phyloP scores from a whole-genome alignment of 805 yeast genomes.

The Candida ficus region DNA sequence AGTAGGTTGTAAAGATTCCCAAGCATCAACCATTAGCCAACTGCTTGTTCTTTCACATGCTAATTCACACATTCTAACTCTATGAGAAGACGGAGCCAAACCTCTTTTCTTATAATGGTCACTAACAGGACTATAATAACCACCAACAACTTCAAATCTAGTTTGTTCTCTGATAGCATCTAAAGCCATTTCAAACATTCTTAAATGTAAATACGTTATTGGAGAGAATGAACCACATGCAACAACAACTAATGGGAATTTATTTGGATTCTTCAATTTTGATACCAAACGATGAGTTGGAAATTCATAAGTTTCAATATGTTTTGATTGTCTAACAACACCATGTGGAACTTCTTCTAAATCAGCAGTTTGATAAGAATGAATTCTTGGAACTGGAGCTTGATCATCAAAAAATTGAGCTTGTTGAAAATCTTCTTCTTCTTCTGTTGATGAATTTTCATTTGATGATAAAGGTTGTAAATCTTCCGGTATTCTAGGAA shows the following conservation, averaged over 20 bases:
- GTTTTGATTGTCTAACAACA: constrained; percentile 78
- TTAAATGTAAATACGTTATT: constrained; percentile 84
- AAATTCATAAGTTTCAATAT: constrained; percentile 63
- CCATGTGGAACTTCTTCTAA: constrained; percentile 97
- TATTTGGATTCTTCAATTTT: constrained; percentile 62
- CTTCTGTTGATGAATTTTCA: constrained; percentile 33
- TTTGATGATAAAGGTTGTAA: constrained; percentile 48
- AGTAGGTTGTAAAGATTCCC: constrained; percentile 91
- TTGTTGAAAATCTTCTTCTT: constrained; percentile 16
- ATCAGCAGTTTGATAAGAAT: constrained; percentile 71
- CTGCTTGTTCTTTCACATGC: constrained; percentile 96
- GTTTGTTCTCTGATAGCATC: constrained; percentile 91
- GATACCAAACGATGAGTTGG: constrained; percentile 84
- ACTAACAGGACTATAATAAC: constrained; percentile 90
- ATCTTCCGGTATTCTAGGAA: constrained; percentile 55
- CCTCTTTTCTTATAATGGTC: constrained; percentile 94
- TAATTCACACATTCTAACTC: constrained; percentile 96
- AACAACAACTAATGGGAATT: constrained; percentile 87
- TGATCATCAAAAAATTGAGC: constrained; percentile 13
- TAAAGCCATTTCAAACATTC: constrained; percentile 99
- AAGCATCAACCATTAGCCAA: constrained; percentile 99
- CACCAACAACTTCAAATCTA: constrained; percentile 92
- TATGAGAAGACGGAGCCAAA: constrained; percentile 78
- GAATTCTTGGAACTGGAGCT: constrained; percentile 27
- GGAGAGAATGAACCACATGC: constrained; percentile 98